Evolutionary conservation across 2,329 filamentous ascomycete species (phyloP), one percentile per base, ranked within the genome.

Genomic region (Xylariaceae sp.): DNA sequence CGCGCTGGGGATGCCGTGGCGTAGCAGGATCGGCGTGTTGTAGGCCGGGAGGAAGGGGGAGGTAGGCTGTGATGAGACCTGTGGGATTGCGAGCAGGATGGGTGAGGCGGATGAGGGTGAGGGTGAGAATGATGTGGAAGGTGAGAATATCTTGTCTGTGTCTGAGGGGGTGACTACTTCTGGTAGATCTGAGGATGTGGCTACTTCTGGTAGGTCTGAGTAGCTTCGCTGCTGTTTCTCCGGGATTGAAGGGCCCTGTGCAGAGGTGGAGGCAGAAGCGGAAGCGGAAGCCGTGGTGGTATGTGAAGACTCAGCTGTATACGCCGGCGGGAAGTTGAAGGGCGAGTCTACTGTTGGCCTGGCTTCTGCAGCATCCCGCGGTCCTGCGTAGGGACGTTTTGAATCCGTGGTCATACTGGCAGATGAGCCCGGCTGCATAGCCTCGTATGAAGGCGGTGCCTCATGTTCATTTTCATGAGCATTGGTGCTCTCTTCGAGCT

Each of bases 1-100:
- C 1, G 62, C 55, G 1, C 18, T 11, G 0, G 68, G 58, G 21
- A 71, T 62, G 35, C 67, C 77, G 29, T 70, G 67, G 13, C 63
- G 56, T 0, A 78, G 70, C 0, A 80, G 70, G 3, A 64, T 44
- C 0, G 71, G 70, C 0, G 74, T 49, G 50, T 74, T 57, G 49
- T 76, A 79, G 0, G 73, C 74, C 1, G 60, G 26, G 1, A 78
- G 63, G 52, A 79, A 75, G 0, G 74, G 71, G 0, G 75, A 65
- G 1, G 71, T 67, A 3, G 68, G 57, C 3, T 67, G 65, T 0
- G 75, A 64, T 1, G 44, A 18, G 9, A 41, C 10, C 11, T 57
- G 53, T 1, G 53, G 57, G 16, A 57, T 50, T n/a, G 54, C 53
- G 32, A 57, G 21, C 21, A 55, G 41, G 6, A 37, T 11, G 23